These are phyloP conservation scores for Gracilaria domingensis DNA, from an alignment of 23 red algal species.

Conservation along the genomic window DNA sequence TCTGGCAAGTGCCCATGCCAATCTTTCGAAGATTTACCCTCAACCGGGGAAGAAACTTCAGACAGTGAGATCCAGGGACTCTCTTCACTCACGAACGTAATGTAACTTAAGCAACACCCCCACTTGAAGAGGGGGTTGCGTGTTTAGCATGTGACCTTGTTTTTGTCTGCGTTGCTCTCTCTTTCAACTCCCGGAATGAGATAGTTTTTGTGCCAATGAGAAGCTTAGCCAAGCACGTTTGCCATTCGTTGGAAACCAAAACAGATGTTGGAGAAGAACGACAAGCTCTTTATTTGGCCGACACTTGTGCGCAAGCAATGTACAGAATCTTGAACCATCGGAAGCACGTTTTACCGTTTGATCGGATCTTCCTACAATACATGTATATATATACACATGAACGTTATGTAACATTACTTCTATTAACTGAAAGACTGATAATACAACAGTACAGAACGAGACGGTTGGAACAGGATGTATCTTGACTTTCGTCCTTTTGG, in stretches of 20 bases:
- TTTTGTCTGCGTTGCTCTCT: background rate
- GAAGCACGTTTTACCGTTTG: background rate
- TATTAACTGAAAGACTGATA: background rate
- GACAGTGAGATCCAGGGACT: slow-evolving; percentile 7
- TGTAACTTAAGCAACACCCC: background rate
- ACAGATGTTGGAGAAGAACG: too few relatives aligned
- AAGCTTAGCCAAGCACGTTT: background rate
- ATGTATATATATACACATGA: background rate
- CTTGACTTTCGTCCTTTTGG: background rate
- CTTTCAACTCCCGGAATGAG: background rate
- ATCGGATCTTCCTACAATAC: background rate
- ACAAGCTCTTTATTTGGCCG: background rate
- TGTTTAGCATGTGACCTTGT: background rate
- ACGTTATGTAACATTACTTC: background rate
- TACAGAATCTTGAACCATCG: background rate
- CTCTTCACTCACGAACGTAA: background rate
- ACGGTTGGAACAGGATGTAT: background rate
- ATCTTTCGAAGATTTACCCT: slow-evolving; percentile 64
- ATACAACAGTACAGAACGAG: background rate
- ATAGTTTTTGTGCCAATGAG: background rate
- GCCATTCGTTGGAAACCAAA: background rate
- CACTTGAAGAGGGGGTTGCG: background rate
- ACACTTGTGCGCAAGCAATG: background rate
- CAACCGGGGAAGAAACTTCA: slow-evolving; percentile 64
- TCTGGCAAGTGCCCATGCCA: slow-evolving; percentile 43